These are phyloP conservation scores for Fusarium gaditjirri DNA, from an alignment of 2,329 filamentous ascomycete species.

Conservation along the genomic window DNA sequence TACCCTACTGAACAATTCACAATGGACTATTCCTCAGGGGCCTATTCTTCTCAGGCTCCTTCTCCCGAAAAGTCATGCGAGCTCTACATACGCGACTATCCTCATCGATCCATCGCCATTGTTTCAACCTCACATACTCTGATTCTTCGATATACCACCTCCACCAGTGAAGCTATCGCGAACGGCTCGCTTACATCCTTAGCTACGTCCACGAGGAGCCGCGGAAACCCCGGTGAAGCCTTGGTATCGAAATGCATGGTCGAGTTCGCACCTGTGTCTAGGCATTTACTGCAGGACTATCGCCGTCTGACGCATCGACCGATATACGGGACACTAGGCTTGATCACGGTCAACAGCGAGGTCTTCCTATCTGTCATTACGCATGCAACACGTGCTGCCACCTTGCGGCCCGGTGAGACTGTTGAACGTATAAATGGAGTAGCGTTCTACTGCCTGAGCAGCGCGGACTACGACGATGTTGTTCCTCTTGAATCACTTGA, in stretches of 20 bases:
- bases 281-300: conserved; percentile 78
- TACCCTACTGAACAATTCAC: conserved; percentile 39
- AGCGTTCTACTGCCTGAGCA: conserved; percentile 93
- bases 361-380: conserved; percentile 93
- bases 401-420: conserved; percentile 85
- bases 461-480: conserved; percentile 84
- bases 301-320: conserved; percentile 77
- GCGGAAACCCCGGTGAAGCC: conserved; percentile 55
- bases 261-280: conserved; percentile 76
- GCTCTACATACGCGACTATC: conserved; percentile 86
- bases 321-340: conserved; percentile 85
- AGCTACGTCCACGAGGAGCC: conserved; percentile 57
- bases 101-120: conserved; percentile 87
- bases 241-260: conserved; percentile 80
- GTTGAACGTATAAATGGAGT: conserved; percentile 88
- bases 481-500: conserved; percentile 65
- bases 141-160: conserved; percentile 82
- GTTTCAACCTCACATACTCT: conserved; percentile 82
- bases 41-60: conserved; percentile 60
- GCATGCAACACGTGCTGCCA: conserved; percentile 80
- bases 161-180: conserved; percentile 67
- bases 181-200: conserved; percentile 69
- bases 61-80: conserved; percentile 73
- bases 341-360: conserved; percentile 85
- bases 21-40: conserved; percentile 61